These are phyloP conservation scores for Chalciporus sp. DNA, from an alignment of 1,284 basidiomycete genomes.

Conservation along the genomic window DNA sequence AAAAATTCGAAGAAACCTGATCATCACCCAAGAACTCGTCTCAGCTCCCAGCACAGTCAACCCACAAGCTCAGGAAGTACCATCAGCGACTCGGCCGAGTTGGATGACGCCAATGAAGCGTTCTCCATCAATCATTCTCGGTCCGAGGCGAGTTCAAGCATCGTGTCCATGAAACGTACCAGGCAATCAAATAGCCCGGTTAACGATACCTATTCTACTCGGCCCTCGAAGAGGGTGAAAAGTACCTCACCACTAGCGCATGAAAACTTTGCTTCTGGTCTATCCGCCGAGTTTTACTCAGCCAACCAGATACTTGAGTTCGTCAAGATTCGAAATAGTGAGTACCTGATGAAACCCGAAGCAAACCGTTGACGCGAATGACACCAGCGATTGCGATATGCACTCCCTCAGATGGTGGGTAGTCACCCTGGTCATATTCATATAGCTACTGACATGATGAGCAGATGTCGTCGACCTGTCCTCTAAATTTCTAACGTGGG, in stretches of 20 bases:
- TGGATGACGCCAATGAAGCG: constrained; percentile 34
- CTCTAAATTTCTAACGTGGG: constrained; percentile 28
- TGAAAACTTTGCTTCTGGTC: background rate
- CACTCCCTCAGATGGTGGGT: constrained; percentile 25
- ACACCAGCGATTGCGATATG: constrained; percentile 21
- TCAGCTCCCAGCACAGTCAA: constrained; percentile 24
- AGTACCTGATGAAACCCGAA: constrained; percentile 4
- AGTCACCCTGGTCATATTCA: background rate
- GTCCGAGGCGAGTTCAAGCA: constrained; percentile 18
- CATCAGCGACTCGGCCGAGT: constrained; percentile 30
- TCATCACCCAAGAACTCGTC: constrained; percentile 20
- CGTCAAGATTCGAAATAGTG: constrained; percentile 27
- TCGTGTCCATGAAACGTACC: constrained; percentile 17
- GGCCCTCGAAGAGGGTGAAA: constrained; percentile 18
- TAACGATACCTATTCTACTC: constrained; percentile 4
- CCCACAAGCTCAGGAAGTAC: constrained; percentile 34
- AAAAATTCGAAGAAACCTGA: constrained; percentile 40
- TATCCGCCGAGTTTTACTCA: constrained; percentile 9
- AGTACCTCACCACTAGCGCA: background rate
- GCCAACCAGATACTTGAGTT: constrained; percentile 20
- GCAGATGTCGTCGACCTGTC: constrained; percentile 22
- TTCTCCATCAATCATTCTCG: constrained; percentile 28
- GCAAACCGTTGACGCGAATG: constrained; percentile 2
- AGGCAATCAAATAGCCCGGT: constrained; percentile 14
- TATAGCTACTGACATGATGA: constrained; percentile 9